Evolutionary conservation across 2,329 filamentous ascomycete genomes (phyloP).

Genomic region (Remersonia thermophila): DNA sequence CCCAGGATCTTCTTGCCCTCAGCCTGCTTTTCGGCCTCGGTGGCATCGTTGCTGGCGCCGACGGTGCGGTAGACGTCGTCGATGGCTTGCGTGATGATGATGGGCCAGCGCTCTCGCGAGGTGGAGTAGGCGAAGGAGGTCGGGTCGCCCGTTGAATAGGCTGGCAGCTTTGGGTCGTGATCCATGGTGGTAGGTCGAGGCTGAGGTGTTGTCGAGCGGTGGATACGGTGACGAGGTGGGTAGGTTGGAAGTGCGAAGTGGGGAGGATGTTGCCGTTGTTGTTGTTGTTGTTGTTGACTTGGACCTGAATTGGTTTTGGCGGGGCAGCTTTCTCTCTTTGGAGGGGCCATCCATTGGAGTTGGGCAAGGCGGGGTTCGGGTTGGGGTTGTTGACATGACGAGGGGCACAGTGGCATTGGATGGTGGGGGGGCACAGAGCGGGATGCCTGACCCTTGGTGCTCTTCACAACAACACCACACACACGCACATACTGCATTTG

Average conservation of each 20-base stretch:
- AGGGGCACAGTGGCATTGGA: no score
- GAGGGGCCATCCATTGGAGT: no score
- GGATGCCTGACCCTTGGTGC: no score
- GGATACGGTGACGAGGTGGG: neutral
- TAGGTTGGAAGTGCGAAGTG: neutral
- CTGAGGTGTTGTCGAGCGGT: no score
- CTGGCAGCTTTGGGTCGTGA: conserved; percentile 28
- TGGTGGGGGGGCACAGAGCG: no score
- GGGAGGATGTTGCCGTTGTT: conserved; percentile 1
- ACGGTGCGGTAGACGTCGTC: conserved; percentile 83
- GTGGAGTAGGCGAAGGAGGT: conserved; percentile 81
- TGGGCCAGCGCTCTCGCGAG: conserved; percentile 78
- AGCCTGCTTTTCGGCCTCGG: conserved; percentile 50
- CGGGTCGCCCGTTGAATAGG: conserved; percentile 67
- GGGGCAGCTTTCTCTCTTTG: no score
- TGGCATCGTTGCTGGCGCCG: conserved; percentile 43
- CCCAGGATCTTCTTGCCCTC: conserved; percentile 84
- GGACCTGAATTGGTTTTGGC: no score
- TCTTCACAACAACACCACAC: no score
- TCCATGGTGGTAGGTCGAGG: conserved; percentile 6
- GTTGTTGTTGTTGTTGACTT: no score
- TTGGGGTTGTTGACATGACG: no score
- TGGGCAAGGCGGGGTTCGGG: no score
- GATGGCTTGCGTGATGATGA: conserved; percentile 86
- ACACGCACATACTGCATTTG: no score